These are phyloP conservation scores for Gaertneriomyces semiglobifer DNA, from an alignment of 192 early-diverging fungal species.

Conservation along the genomic window DNA sequence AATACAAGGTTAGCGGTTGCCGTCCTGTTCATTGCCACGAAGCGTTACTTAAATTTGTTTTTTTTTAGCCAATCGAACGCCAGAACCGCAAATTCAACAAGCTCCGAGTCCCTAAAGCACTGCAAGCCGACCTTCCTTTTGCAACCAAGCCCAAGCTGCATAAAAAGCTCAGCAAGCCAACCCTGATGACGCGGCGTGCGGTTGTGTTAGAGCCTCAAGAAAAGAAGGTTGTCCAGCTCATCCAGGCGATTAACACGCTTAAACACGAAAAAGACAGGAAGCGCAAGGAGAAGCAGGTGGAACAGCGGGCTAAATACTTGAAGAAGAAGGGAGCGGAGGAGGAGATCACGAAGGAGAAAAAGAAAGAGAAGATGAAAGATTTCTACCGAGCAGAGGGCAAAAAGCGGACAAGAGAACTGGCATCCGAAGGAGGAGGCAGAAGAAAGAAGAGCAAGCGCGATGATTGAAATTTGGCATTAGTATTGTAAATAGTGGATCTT, in stretches of 20 bases:
- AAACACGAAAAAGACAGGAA: conserved; percentile 82
- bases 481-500: no score
- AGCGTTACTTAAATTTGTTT: neutral
- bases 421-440: conserved; percentile 17
- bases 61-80: conserved; percentile 65
- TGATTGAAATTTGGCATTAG: neutral
- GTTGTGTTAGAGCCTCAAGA: conserved; percentile 90
- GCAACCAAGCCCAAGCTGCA: conserved; percentile 79
- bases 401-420: conserved; percentile 35
- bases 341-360: conserved; percentile 29
- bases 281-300: conserved; percentile 58
- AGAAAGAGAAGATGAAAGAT: conserved; percentile 38
- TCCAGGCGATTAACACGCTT: conserved; percentile 84
- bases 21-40: neutral
- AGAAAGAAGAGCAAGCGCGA: conserved; percentile 28
- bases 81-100: conserved; percentile 74
- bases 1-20: conserved; percentile 62
- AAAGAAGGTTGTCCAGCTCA: conserved; percentile 75
- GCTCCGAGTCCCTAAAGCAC: conserved; percentile 73
- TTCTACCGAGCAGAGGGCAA: conserved; percentile 38
- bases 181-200: conserved; percentile 63
- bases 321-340: conserved; percentile 47
- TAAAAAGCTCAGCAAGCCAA: conserved; percentile 47
- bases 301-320: conserved; percentile 42
- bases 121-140: conserved; percentile 84